phyloP scores from a whole-genome alignment of 108 stramenopile genomes.

The Fistulifera solaris region DNA sequence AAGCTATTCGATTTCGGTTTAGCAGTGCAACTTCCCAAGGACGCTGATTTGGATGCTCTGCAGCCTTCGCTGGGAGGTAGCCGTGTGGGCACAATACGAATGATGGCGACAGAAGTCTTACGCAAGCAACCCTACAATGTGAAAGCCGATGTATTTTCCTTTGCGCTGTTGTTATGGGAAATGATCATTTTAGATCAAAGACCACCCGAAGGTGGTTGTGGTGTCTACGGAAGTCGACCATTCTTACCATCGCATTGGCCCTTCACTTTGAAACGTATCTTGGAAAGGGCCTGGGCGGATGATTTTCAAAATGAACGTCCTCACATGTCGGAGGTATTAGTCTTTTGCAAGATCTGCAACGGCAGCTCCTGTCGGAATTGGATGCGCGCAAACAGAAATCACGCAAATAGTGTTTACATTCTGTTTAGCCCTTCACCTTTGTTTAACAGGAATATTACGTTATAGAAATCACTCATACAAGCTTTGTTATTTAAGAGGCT shows the following conservation, averaged over 20 bases:
- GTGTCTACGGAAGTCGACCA: slow-evolving; percentile 42
- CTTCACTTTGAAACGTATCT: slow-evolving; percentile 23
- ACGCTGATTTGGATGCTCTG: slow-evolving; percentile 30
- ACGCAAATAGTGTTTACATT: too few species aligned
- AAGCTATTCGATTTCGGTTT: slow-evolving; percentile 60
- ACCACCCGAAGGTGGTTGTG: slow-evolving; percentile 36
- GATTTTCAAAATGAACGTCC: too few species aligned
- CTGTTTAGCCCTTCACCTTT: too few species aligned
- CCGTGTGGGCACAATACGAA: slow-evolving; percentile 60
- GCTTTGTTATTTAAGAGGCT: too few species aligned
- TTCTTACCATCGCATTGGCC: slow-evolving; percentile 38
- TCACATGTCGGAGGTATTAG: too few species aligned
- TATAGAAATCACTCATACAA: too few species aligned
- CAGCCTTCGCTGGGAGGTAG: slow-evolving; percentile 40
- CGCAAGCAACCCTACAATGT: slow-evolving; percentile 81
- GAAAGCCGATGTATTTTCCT: slow-evolving; percentile 86
- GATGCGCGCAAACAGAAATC: too few species aligned
- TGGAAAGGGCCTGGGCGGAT: slow-evolving; percentile 39
- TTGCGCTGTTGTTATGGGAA: slow-evolving; percentile 61
- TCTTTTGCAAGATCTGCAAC: too few species aligned
- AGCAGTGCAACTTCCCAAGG: slow-evolving; percentile 39
- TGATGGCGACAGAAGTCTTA: slow-evolving; percentile 91
- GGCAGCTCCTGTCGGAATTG: too few species aligned
- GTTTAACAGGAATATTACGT: too few species aligned
- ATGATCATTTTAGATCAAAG: slow-evolving; percentile 34